Evolutionary conservation across 805 yeast genomes (phyloP).

Genomic region (Metschnikowia lochheadii): DNA sequence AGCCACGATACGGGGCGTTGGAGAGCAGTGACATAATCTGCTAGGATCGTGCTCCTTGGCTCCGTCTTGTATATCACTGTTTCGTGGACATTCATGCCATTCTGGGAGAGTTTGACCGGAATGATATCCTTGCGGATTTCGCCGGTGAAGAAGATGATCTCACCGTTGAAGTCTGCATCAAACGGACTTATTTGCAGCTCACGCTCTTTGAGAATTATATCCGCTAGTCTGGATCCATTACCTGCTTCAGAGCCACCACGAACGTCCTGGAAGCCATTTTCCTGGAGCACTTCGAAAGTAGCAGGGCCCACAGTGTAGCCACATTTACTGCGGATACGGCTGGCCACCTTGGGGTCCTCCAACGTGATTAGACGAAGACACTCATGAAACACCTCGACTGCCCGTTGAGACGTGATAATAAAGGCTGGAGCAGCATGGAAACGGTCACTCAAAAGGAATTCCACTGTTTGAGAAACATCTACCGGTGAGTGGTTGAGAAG

Average conservation of each 20-base stretch:
- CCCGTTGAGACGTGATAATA: constrained; percentile 86
- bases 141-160: constrained; percentile 76
- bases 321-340: constrained; percentile 41
- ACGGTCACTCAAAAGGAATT: constrained; percentile 39
- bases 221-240: constrained; percentile 69
- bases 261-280: constrained; percentile 63
- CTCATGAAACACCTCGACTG: constrained; percentile 71
- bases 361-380: constrained; percentile 30
- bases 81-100: constrained; percentile 50
- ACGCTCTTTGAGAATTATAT: constrained; percentile 46
- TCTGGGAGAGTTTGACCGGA: constrained; percentile 51
- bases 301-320: constrained; percentile 93
- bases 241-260: constrained; percentile 78
- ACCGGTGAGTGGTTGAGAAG: constrained; percentile 62
- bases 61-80: constrained; percentile 67
- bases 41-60: constrained; percentile 43
- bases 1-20: constrained; percentile 48
- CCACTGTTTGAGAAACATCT: constrained; percentile 42
- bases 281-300: constrained; percentile 54
- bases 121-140: constrained; percentile 77
- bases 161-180: constrained; percentile 5
- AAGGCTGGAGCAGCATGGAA: constrained; percentile 43
- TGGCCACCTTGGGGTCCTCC: constrained; percentile 10
- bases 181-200: constrained; percentile 16
- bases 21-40: constrained; percentile 26